Conservation (phyloP, 1,284 basidiomycete species). For the Trametes sp. region DNA sequence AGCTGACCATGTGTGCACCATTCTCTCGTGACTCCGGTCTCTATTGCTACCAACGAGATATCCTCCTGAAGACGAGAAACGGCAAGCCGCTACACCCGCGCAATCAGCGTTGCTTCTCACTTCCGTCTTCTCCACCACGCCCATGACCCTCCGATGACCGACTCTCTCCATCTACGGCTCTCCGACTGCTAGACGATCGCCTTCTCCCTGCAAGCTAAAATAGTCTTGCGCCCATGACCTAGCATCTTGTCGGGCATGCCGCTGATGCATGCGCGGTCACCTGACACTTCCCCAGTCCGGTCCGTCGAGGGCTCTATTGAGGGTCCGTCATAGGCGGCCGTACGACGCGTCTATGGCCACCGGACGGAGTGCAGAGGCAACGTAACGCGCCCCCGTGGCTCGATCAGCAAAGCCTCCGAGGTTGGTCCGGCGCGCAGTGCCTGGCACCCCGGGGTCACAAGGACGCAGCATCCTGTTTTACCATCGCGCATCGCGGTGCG, state of each 20-base stretch:
- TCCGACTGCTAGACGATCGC: neutral
- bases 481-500: neutral
- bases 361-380: neutral
- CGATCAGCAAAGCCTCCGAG: constrained; percentile 6
- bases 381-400: constrained; percentile 6
- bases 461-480: neutral
- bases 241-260: neutral
- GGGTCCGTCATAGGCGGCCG: neutral
- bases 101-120: constrained; percentile 12
- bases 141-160: constrained; percentile 17
- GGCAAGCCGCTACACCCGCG: constrained; percentile 3
- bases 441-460: constrained; percentile 14
- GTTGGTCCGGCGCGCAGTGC: constrained; percentile 14
- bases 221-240: constrained; percentile 9
- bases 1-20: neutral
- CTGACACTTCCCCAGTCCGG: constrained; percentile 9
- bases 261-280: constrained; percentile 13
- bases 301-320: constrained; percentile 6
- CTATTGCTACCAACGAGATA: neutral
- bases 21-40: constrained; percentile 15
- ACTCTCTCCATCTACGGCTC: constrained; percentile 7
- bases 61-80: constrained; percentile 8
- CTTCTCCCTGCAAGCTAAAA: neutral
- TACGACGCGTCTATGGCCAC: neutral
- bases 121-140: constrained; percentile 2